phyloP scores from a whole-genome alignment of 148 eudicot genomes.

The Silene latifolia region DNA sequence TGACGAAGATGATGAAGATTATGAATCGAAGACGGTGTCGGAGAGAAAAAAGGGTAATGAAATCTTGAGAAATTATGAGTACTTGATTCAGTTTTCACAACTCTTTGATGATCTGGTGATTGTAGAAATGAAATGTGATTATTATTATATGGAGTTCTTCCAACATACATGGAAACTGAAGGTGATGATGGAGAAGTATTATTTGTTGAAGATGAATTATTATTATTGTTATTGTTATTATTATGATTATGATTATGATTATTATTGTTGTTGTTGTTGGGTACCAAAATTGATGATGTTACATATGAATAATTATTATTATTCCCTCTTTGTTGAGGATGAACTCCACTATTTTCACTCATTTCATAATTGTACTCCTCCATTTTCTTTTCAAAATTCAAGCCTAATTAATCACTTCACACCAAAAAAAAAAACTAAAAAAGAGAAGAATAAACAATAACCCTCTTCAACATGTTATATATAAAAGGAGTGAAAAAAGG shows the following conservation, averaged over 20 bases:
- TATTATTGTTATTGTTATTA: slow-evolving; percentile 1
- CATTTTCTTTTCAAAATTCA: slow-evolving; percentile 3
- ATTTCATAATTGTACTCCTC: slow-evolving; percentile 29
- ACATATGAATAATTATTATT: slow-evolving; percentile 24
- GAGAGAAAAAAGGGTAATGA: slow-evolving; percentile 24
- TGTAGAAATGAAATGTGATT: slow-evolving; percentile 16
- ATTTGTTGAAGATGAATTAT: slow-evolving; percentile 21
- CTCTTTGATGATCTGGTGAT: slow-evolving; percentile 1
- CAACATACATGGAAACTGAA: slow-evolving; percentile 22
- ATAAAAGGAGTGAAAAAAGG: neutral
- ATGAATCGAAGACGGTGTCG: slow-evolving; percentile 10
- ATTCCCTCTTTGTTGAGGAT: slow-evolving; percentile 21
- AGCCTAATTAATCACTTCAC: too few relatives aligned
- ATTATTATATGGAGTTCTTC: slow-evolving; percentile 20
- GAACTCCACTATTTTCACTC: slow-evolving; percentile 25
- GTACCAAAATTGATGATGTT: slow-evolving; percentile 30
- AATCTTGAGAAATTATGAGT: slow-evolving; percentile 16
- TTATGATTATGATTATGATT: slow-evolving; percentile 16
- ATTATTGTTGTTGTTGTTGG: neutral
- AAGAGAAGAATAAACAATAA: too few relatives aligned
- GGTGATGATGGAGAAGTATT: slow-evolving; percentile 22
- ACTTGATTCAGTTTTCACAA: slow-evolving; percentile 24
- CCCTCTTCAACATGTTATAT: too few relatives aligned
- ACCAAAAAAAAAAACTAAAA: too few relatives aligned
- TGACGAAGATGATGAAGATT: slow-evolving; percentile 11